A percentile compares a stretch with the other conserved stretches of the same genome.
phyloP scores from a whole-genome alignment of 2,329 filamentous ascomycete genomes.

The Cladosporium phlei region DNA sequence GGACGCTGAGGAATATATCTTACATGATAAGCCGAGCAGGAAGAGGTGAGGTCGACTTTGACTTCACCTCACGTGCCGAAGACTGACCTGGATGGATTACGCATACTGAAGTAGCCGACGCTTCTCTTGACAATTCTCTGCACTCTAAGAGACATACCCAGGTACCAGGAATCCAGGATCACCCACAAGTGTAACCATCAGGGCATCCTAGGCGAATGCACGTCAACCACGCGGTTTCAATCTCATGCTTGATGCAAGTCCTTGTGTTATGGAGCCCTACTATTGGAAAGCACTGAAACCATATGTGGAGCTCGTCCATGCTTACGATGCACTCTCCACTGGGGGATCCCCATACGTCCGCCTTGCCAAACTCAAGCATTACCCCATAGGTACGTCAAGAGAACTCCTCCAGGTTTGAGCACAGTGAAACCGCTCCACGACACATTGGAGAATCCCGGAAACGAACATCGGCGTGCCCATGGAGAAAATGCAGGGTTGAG shows the following conservation, averaged over 20 bases:
- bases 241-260: too few species aligned
- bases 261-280: too few species aligned
- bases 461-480: slow-evolving; percentile 5
- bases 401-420: neutral
- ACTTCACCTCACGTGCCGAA: neutral
- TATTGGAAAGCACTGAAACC: neutral
- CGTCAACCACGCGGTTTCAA: too few species aligned
- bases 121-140: neutral
- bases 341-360: slow-evolving; percentile 5
- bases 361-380: slow-evolving; percentile 6
- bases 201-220: neutral
- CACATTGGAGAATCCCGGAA: slow-evolving; percentile 2
- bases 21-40: slow-evolving; percentile 5
- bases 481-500: slow-evolving; percentile 4
- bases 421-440: neutral
- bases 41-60: neutral
- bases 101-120: neutral
- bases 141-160: too few species aligned
- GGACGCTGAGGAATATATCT: neutral
- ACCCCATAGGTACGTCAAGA: slow-evolving; percentile 8
- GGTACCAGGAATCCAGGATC: too few species aligned
- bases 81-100: too few species aligned
- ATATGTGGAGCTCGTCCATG: too few species aligned
- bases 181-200: neutral
- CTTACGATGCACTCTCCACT: neutral